Percentiles rank a stretch among this genome's conserved stretches.
These are phyloP conservation scores for Adansonia grandidieri DNA, from an alignment of 441 rosid genomes.

Conservation along the genomic window DNA sequence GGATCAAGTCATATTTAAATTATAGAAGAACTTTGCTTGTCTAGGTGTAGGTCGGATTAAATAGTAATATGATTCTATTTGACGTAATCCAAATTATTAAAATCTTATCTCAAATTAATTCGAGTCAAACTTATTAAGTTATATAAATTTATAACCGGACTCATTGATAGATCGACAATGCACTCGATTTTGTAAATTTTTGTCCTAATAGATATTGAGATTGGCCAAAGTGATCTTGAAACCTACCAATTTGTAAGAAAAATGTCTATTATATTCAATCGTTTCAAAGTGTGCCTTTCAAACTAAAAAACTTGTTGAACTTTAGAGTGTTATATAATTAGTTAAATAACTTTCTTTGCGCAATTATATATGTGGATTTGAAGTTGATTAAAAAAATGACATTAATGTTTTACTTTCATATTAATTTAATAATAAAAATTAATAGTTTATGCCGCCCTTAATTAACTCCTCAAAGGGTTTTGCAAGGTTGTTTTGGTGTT, in stretches of 20 bases:
- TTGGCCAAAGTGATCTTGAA: background rate
- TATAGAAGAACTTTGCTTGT: too few species aligned
- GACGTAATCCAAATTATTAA: too few species aligned
- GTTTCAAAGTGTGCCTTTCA: background rate
- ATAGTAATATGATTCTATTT: too few species aligned
- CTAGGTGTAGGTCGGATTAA: too few species aligned
- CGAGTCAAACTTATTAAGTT: too few species aligned
- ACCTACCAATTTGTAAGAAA: background rate
- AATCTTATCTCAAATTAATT: too few species aligned
- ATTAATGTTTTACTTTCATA: background rate
- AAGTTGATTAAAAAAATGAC: background rate
- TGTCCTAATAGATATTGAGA: background rate
- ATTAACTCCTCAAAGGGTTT: background rate
- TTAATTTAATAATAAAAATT: background rate
- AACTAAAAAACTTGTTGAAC: background rate
- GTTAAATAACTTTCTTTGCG: background rate
- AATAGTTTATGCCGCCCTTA: background rate
- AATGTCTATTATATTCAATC: background rate
- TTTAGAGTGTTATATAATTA: background rate
- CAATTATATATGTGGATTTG: background rate
- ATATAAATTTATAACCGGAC: too few species aligned
- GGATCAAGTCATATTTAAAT: too few species aligned
- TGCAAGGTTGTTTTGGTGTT: background rate
- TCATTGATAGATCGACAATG: too few species aligned
- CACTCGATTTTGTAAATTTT: background rate